These are phyloP conservation scores for Ustilaginoidea virens DNA, from an alignment of 2,329 filamentous ascomycete genomes.

Conservation along the genomic window DNA sequence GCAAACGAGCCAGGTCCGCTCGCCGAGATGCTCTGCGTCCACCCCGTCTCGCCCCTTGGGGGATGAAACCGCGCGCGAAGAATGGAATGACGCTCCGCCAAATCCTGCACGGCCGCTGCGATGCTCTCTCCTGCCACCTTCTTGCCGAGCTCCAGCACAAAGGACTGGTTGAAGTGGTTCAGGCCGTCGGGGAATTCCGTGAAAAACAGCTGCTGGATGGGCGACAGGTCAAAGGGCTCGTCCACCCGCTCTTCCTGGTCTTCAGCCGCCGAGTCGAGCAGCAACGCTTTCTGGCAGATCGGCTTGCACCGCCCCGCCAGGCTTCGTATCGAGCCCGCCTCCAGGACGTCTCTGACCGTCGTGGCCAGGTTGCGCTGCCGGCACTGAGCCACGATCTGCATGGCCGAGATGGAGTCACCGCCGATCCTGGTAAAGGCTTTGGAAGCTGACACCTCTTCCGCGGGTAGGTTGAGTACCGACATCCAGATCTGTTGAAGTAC, in stretches of 20 bases:
- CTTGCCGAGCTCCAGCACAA: slow-evolving; percentile 14
- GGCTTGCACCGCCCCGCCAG: no score
- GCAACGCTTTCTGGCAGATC: not conserved
- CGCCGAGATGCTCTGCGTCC: slow-evolving; percentile 12
- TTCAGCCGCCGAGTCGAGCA: not conserved
- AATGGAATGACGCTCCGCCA: slow-evolving; percentile 19
- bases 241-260: slow-evolving; percentile 3
- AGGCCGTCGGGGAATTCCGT: slow-evolving; percentile 14
- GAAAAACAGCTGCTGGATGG: slow-evolving; percentile 29
- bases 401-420: slow-evolving; percentile 28
- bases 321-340: slow-evolving; percentile 13
- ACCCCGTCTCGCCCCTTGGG: slow-evolving; percentile 3
- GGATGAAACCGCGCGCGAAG: slow-evolving; percentile 21
- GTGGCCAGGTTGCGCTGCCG: slow-evolving; percentile 14
- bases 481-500: slow-evolving; percentile 18
- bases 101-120: slow-evolving; percentile 8
- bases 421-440: slow-evolving; percentile 23
- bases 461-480: slow-evolving; percentile 21
- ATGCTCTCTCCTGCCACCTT: slow-evolving; percentile 6
- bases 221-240: slow-evolving; percentile 21
- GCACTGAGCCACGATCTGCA: slow-evolving; percentile 24
- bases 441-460: slow-evolving; percentile 13
- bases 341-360: slow-evolving; percentile 18
- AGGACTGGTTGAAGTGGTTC: slow-evolving; percentile 29
- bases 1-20: not conserved